These are phyloP conservation scores for Peronosclerospora sorghi DNA, from an alignment of 352 stramenopile species.

Conservation along the genomic window DNA sequence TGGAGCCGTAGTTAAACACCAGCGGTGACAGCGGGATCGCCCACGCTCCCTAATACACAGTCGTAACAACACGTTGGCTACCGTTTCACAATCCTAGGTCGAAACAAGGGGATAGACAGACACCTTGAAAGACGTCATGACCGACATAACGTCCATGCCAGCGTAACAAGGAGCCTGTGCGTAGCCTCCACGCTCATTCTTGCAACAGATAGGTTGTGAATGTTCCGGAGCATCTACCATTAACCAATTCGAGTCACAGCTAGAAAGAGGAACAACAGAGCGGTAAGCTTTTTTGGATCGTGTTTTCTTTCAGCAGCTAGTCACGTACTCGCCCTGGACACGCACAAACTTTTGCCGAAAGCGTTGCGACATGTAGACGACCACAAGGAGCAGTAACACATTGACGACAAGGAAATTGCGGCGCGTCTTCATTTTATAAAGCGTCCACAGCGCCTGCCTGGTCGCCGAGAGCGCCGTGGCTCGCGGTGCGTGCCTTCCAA, in stretches of 20 bases:
- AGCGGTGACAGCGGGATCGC: slow-evolving; percentile 42
- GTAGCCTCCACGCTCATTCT: slow-evolving; percentile 17
- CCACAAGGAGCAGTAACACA: slow-evolving; percentile 39
- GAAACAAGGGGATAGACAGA: not conserved
- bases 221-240: slow-evolving; percentile 18
- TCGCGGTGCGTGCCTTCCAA: slow-evolving; percentile 1
- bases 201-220: slow-evolving; percentile 47
- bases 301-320: not conserved
- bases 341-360: slow-evolving; percentile 63
- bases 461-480: slow-evolving; percentile 21
- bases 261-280: slow-evolving; percentile 11
- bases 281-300: not conserved
- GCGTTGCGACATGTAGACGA: slow-evolving; percentile 39
- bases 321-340: slow-evolving; percentile 53
- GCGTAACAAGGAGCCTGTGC: slow-evolving; percentile 40
- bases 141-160: slow-evolving; percentile 47
- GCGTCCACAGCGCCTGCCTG: slow-evolving; percentile 32
- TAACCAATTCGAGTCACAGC: slow-evolving; percentile 65
- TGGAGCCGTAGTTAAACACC: slow-evolving; percentile 48
- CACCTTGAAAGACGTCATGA: slow-evolving; percentile 36
- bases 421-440: slow-evolving; percentile 36
- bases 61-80: slow-evolving; percentile 1
- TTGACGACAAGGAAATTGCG: slow-evolving; percentile 37
- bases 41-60: slow-evolving; percentile 39
- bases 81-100: not conserved